phyloP scores from a whole-genome alignment of 345 rosid species.

The Linum usitatissimum region DNA sequence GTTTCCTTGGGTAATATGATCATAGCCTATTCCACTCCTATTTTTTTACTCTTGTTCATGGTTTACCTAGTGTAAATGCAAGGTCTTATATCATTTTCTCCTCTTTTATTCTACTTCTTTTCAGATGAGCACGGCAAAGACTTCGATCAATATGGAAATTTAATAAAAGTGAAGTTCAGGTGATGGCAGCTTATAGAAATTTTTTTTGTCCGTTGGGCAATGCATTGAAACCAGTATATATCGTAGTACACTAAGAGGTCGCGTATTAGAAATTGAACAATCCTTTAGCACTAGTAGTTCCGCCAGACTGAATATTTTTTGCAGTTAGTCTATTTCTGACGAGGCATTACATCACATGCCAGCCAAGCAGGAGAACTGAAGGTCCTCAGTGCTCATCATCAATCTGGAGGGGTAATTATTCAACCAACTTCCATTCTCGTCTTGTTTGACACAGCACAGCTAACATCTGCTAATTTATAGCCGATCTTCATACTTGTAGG shows the following conservation, averaged over 20 bases:
- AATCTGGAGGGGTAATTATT: conserved; percentile 77
- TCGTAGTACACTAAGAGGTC: background rate
- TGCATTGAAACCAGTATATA: background rate
- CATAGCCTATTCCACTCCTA: background rate
- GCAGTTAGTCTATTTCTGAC: conserved; percentile 2
- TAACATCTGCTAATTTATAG: background rate
- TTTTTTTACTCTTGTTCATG: background rate
- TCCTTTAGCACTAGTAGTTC: background rate
- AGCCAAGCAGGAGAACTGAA: conserved; percentile 81
- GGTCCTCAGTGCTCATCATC: conserved; percentile 92
- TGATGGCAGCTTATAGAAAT: conserved; percentile 14
- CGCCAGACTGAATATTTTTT: background rate
- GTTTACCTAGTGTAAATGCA: background rate
- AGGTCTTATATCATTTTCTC: conserved; percentile 4
- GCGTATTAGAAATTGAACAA: background rate
- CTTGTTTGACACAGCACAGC: conserved; percentile 7
- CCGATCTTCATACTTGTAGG: conserved; percentile 25
- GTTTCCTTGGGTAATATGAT: conserved; percentile 49
- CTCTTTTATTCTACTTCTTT: conserved; percentile 17
- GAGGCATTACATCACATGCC: conserved; percentile 13
- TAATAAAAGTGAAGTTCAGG: conserved; percentile 91
- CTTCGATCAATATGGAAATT: conserved; percentile 79
- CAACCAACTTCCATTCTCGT: background rate
- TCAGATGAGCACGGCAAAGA: conserved; percentile 75
- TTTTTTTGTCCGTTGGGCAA: background rate